phyloP scores from a whole-genome alignment of 2,329 filamentous ascomycete genomes.

The Diaporthe amygdali region DNA sequence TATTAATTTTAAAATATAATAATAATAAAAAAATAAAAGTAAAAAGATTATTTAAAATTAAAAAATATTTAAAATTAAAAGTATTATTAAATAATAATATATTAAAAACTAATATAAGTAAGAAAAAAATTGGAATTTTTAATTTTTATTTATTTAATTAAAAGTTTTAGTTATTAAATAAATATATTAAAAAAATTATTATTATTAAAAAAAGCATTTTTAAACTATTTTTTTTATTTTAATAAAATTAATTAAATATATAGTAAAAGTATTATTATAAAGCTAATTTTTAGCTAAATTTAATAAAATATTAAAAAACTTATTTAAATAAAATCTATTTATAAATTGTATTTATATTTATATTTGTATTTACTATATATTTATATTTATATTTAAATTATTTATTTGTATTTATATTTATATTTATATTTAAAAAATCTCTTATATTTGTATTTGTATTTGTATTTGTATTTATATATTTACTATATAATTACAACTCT shows the following conservation, averaged over 20 bases:
- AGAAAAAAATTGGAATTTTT: neutral
- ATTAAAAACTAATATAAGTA: neutral
- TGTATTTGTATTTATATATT: no score
- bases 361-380: neutral
- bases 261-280: neutral
- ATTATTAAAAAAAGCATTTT: neutral
- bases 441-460: no score
- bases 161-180: neutral
- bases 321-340: neutral
- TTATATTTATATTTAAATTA: neutral
- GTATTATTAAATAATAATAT: neutral
- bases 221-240: neutral
- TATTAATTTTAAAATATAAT: neutral
- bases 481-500: no score
- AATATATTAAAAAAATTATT: neutral
- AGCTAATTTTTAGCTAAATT: neutral
- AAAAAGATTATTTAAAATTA: neutral
- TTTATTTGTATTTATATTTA: neutral
- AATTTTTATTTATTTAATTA: neutral
- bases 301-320: neutral
- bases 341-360: neutral
- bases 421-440: neutral
- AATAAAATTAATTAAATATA: neutral
- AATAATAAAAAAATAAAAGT: neutral
- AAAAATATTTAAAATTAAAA: neutral